These are phyloP conservation scores for Diospyros lotus DNA, from an alignment of 148 eudicot genomes.

Conservation along the genomic window DNA sequence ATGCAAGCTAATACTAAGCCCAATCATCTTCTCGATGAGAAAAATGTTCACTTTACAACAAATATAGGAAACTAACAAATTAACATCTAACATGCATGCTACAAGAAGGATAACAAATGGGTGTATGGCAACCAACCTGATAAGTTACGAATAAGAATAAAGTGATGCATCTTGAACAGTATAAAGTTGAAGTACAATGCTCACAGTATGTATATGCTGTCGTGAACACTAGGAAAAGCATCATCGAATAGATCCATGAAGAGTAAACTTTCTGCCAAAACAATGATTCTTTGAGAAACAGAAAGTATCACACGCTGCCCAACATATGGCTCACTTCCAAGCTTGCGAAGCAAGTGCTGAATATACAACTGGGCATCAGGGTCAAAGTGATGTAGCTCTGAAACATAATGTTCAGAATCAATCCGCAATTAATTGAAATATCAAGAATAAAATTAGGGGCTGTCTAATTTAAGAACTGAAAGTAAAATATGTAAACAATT, in stretches of 20 bases:
- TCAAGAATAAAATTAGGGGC: background rate
- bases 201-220: constrained; percentile 69
- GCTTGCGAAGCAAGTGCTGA: constrained; percentile 71
- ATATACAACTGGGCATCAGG: constrained; percentile 39
- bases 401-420: constrained; percentile 6
- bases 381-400: constrained; percentile 41
- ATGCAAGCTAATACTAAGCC: too few species aligned
- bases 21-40: too few species aligned
- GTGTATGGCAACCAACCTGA: too few species aligned
- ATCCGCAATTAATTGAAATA: background rate
- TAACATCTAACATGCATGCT: too few species aligned
- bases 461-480: background rate
- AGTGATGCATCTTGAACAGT: too few species aligned
- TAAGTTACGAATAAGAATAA: too few species aligned
- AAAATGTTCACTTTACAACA: too few species aligned
- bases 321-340: constrained; percentile 60
- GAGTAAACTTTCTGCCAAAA: constrained; percentile 63
- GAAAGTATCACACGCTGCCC: constrained; percentile 74
- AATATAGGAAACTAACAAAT: too few species aligned
- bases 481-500: constrained; percentile 2
- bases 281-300: constrained; percentile 66
- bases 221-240: constrained; percentile 60
- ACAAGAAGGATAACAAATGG: too few species aligned
- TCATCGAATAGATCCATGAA: constrained; percentile 83
- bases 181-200: constrained; percentile 13